Evolutionary conservation across 495 filamentous ascomycete species (phyloP), one percentile per base, ranked within the genome.

Genomic region (Lineolata rhizophorae): DNA sequence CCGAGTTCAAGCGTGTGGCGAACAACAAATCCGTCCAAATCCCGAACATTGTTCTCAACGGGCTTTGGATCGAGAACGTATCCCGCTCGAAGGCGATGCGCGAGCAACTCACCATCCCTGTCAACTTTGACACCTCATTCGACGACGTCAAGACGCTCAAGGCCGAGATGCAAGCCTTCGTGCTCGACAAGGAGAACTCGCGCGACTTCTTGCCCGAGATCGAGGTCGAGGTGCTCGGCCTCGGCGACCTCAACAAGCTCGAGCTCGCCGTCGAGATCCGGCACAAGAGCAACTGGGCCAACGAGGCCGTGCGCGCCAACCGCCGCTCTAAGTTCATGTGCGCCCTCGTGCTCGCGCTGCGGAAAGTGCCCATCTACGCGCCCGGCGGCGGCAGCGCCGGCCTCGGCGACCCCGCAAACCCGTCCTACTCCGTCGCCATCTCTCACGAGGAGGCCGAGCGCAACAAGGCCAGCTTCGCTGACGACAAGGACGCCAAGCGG

Each of bases 281-380:
- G 36, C 83, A 94, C 60, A 93, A 93, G 57, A 48, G 75, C 38
- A 97, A 95, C 56, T 97, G 87, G 87, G 70, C 84, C 28, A 93
- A 90, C 49, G 85, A 92, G 37, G 63, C 67, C 18, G 61, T 95
- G 24, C 73, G 85, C 15, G 69, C 76, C 15, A 64, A 76, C 11
- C 72, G 87, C 26, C 74, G 84, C 33, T 87, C 78, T 45, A 94
- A 91, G 51, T 93, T 97, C 57, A 87, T 95, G 70, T 92, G 83
- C 45, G 87, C 87, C 2, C 61, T 97, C 25, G 72, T 91, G 4
- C 55, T 82, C 6, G 84, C 87, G 5, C 59, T 94, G 21, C 76
- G 78, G 52, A 76, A 71, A 51, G 65, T 97, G 11, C 82, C 80
- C 3, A 90, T 97, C 46, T 72, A 84, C 42, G 69, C 53, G 16